Evolutionary conservation across 2,329 filamentous ascomycete species (phyloP).

Genomic region (Botrytis pseudocinerea): DNA sequence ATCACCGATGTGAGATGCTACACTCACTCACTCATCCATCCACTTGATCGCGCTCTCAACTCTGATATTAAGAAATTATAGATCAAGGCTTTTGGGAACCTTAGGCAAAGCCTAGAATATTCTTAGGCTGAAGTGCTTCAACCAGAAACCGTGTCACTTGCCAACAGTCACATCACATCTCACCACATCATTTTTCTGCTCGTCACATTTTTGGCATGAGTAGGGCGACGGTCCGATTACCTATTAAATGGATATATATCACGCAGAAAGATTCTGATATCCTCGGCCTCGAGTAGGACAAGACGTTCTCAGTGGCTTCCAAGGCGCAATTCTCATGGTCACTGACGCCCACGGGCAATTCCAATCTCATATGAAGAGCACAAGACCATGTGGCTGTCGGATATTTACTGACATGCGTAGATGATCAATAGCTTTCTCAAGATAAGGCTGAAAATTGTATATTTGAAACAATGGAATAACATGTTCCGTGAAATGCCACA

Average conservation of each 20-base stretch:
- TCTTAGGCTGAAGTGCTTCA: neutral
- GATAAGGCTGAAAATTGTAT: neutral
- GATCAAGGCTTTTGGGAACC: neutral
- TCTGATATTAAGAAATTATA: neutral
- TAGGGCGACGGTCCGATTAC: conserved; percentile 15
- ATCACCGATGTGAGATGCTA: neutral
- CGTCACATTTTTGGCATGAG: neutral
- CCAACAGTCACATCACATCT: conserved; percentile 10
- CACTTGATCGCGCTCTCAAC: neutral
- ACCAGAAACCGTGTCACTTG: conserved; percentile 15
- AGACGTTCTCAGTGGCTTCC: neutral
- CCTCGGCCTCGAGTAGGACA: neutral
- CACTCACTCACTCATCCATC: neutral
- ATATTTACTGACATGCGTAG: neutral
- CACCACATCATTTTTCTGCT: conserved; percentile 6
- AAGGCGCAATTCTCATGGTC: conserved; percentile 1
- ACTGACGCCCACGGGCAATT: neutral
- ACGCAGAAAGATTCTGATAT: neutral
- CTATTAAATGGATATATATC: conserved; percentile 1
- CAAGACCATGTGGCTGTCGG: conserved; percentile 4
- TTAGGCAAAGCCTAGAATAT: neutral
- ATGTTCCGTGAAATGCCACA: neutral
- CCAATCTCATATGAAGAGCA: neutral
- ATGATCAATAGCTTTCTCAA: neutral
- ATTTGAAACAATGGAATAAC: conserved; percentile 2